These are phyloP conservation scores for Sporothrix mexicana DNA, from an alignment of 2,329 filamentous ascomycete species.

Conservation along the genomic window DNA sequence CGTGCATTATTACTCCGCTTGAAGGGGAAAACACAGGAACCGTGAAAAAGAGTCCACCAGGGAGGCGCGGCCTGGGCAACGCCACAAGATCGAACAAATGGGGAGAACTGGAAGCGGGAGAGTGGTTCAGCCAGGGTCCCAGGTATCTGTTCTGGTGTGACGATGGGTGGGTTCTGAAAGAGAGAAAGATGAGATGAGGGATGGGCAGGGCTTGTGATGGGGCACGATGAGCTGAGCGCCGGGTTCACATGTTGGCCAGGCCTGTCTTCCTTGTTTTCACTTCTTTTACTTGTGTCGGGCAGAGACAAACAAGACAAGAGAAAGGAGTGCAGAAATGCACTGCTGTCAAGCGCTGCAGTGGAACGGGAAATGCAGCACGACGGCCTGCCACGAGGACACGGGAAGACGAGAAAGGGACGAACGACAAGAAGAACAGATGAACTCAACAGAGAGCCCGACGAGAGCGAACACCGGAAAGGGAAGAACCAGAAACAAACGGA, in stretches of 20 bases:
- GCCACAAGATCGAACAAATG: slow-evolving; percentile 5
- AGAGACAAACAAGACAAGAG: neutral
- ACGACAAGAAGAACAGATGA: neutral
- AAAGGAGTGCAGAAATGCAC: slow-evolving; percentile 3
- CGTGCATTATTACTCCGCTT: neutral
- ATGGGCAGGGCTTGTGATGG: slow-evolving; percentile 4
- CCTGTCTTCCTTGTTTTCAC: too few species aligned
- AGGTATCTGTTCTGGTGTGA: slow-evolving; percentile 13
- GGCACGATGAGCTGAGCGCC: neutral
- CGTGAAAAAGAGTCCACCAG: neutral
- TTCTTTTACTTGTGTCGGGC: too few species aligned
- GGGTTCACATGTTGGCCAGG: neutral
- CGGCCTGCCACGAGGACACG: slow-evolving; percentile 25
- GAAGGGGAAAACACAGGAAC: neutral
- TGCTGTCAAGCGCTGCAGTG: slow-evolving; percentile 16
- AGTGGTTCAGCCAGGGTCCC: slow-evolving; percentile 13
- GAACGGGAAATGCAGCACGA: slow-evolving; percentile 23
- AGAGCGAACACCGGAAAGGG: neutral
- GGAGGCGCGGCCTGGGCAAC: slow-evolving; percentile 6
- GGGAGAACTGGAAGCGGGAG: slow-evolving; percentile 10
- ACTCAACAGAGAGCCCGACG: neutral
- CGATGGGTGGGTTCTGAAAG: neutral
- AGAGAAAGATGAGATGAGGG: slow-evolving; percentile 14
- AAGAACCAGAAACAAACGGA: too few species aligned
- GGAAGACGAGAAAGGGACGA: slow-evolving; percentile 1